phyloP scores from a whole-genome alignment of 2,329 filamentous ascomycete genomes.

The Aureobasidium melanogenum region DNA sequence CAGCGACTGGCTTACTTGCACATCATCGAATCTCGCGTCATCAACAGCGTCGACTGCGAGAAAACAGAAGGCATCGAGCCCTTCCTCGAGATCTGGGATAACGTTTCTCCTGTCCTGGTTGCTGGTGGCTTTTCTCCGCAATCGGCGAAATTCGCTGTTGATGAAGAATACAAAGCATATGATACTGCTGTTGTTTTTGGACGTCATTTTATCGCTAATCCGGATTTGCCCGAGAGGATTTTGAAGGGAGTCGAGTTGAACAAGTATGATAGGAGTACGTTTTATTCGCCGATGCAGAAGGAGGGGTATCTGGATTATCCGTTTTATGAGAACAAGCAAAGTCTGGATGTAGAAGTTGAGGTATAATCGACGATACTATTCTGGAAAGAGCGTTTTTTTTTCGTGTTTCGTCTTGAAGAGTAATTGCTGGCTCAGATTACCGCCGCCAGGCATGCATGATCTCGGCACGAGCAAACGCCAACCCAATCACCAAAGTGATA shows the following conservation, averaged over 20 bases:
- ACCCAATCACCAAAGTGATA: too few species aligned
- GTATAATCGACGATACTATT: neutral
- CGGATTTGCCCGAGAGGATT: slow-evolving; percentile 39
- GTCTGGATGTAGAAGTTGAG: neutral
- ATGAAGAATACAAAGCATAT: slow-evolving; percentile 33
- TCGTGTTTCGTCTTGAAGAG: too few species aligned
- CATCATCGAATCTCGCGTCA: slow-evolving; percentile 49
- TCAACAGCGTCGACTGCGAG: slow-evolving; percentile 35
- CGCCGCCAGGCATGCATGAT: too few species aligned
- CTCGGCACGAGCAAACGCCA: too few species aligned
- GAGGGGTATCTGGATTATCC: slow-evolving; percentile 37
- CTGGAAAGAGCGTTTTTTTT: too few species aligned
- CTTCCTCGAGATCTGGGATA: slow-evolving; percentile 37
- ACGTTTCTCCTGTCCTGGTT: slow-evolving; percentile 37
- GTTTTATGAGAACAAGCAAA: slow-evolving; percentile 23
- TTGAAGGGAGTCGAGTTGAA: slow-evolving; percentile 34
- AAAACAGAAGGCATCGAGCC: slow-evolving; percentile 34
- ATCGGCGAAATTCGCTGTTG: slow-evolving; percentile 28
- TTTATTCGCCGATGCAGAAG: slow-evolving; percentile 32
- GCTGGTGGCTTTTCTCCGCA: slow-evolving; percentile 35
- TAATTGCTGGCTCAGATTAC: too few species aligned
- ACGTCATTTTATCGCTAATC: slow-evolving; percentile 41
- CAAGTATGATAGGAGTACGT: slow-evolving; percentile 36
- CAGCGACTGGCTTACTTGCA: slow-evolving; percentile 54
- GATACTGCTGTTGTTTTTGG: slow-evolving; percentile 42